These are phyloP conservation scores for Carex myosuroides DNA, from an alignment of 176 grass and related monocot species.

Conservation along the genomic window DNA sequence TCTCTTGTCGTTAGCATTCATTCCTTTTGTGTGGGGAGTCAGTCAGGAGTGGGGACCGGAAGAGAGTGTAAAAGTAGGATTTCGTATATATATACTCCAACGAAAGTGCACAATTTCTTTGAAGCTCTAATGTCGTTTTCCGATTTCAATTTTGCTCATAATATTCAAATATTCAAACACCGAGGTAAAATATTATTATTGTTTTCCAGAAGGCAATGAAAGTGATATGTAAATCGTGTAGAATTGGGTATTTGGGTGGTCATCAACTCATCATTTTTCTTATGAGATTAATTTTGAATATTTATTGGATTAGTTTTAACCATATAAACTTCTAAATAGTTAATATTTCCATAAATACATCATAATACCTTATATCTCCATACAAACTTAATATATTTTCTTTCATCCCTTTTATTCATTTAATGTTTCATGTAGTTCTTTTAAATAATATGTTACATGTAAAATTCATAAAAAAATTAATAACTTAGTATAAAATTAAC, in stretches of 20 bases:
- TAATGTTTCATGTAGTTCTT: too few relatives aligned
- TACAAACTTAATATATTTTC: too few relatives aligned
- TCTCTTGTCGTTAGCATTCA: neutral
- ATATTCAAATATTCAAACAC: neutral
- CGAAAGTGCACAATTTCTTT: neutral
- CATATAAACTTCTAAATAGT: too few relatives aligned
- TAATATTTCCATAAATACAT: too few relatives aligned
- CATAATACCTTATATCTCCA: too few relatives aligned
- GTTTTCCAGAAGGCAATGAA: neutral
- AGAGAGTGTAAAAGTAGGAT: neutral
- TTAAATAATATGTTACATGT: too few relatives aligned
- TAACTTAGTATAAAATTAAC: too few relatives aligned
- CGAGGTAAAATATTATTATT: neutral
- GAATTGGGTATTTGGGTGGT: too few relatives aligned
- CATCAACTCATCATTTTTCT: too few relatives aligned
- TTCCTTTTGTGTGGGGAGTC: neutral
- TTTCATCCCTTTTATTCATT: too few relatives aligned
- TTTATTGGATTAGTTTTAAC: neutral
- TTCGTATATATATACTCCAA: neutral
- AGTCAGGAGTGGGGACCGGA: too few relatives aligned
- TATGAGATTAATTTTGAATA: neutral
- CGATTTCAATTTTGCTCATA: neutral
- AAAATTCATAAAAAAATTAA: too few relatives aligned
- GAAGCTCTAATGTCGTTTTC: neutral
- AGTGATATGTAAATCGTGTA: neutral